phyloP scores from a whole-genome alignment of 2,329 filamentous ascomycete genomes.

The Thelonectria blattea region DNA sequence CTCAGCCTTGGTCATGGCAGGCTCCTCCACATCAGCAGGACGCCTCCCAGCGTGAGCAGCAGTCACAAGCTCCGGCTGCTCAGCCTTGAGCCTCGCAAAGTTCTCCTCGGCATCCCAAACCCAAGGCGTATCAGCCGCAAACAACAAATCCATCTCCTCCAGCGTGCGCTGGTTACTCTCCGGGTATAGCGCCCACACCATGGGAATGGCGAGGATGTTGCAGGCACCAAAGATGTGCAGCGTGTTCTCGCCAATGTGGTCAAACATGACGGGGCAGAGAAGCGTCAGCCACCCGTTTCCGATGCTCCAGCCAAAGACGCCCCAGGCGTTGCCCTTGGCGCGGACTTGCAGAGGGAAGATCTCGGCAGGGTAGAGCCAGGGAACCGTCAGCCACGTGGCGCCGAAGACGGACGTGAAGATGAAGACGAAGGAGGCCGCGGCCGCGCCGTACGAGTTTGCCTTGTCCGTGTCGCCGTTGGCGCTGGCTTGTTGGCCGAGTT shows the following conservation, averaged over 20 bases:
- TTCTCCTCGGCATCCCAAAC: conserved; percentile 73
- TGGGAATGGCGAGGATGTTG: conserved; percentile 69
- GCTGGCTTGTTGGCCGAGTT: conserved; percentile 52
- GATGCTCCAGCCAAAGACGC: conserved; percentile 77
- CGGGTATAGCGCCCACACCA: conserved; percentile 77
- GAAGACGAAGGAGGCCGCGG: conserved; percentile 74
- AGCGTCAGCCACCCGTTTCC: conserved; percentile 70
- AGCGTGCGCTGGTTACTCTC: conserved; percentile 76
- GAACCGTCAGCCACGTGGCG: conserved; percentile 58
- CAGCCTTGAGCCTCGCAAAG: conserved; percentile 50
- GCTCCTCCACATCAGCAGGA: too few species aligned
- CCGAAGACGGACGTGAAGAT: conserved; percentile 52
- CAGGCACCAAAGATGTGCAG: conserved; percentile 75
- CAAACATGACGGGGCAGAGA: conserved; percentile 66
- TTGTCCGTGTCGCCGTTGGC: conserved; percentile 21
- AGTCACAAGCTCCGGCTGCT: conserved; percentile 4
- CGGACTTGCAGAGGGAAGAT: conserved; percentile 75
- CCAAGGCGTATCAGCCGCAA: conserved; percentile 70
- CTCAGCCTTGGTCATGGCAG: too few species aligned
- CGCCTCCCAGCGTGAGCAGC: neutral
- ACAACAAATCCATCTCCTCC: conserved; percentile 77
- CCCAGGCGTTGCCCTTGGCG: conserved; percentile 77
- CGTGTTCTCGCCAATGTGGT: conserved; percentile 70
- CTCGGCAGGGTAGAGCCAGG: conserved; percentile 71
- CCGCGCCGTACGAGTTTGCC: conserved; percentile 61